Evolutionary conservation across 2,329 filamentous ascomycete genomes (phyloP).

Genomic region (Coniochaeta prunicola): DNA sequence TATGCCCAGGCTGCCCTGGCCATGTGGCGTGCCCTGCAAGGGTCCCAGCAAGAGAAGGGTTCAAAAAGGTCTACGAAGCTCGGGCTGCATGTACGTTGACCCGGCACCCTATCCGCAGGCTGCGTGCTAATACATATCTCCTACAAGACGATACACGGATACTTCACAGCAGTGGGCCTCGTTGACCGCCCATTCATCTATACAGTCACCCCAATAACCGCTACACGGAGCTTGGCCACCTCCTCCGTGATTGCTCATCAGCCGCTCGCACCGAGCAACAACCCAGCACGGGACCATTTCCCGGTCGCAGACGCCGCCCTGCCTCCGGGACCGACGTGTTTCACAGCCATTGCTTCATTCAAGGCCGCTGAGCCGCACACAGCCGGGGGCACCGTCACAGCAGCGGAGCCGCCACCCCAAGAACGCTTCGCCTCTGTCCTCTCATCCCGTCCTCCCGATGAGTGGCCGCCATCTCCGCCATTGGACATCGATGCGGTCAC

Average conservation of each 20-base stretch:
- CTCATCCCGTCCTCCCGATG: constrained; percentile 22
- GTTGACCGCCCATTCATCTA: constrained; percentile 46
- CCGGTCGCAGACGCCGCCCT: constrained; percentile 28
- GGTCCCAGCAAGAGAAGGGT: constrained; percentile 16
- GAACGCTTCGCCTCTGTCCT: constrained; percentile 34
- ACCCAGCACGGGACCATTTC: constrained; percentile 25
- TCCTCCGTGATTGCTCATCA: constrained; percentile 42
- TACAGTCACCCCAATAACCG: constrained; percentile 34
- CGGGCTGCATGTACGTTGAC: constrained; percentile 29
- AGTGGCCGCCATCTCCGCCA: constrained; percentile 39
- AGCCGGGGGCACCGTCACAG: constrained; percentile 21
- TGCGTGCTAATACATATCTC: not conserved
- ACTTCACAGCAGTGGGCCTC: constrained; percentile 41
- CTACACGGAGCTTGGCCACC: constrained; percentile 41
- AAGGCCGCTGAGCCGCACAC: constrained; percentile 30
- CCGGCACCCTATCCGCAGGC: not conserved
- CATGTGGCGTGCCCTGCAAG: constrained; percentile 24
- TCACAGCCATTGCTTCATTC: constrained; percentile 46
- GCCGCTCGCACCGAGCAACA: constrained; percentile 30
- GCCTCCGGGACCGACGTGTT: constrained; percentile 35
- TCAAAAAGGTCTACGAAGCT: constrained; percentile 12
- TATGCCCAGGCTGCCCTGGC: constrained; percentile 33
- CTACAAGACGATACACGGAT: constrained; percentile 45
- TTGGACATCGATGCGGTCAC: constrained; percentile 35
- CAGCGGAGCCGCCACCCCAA: constrained; percentile 33